phyloP scores from a whole-genome alignment of 208 protist species.

The Trypanosoma congolense region DNA sequence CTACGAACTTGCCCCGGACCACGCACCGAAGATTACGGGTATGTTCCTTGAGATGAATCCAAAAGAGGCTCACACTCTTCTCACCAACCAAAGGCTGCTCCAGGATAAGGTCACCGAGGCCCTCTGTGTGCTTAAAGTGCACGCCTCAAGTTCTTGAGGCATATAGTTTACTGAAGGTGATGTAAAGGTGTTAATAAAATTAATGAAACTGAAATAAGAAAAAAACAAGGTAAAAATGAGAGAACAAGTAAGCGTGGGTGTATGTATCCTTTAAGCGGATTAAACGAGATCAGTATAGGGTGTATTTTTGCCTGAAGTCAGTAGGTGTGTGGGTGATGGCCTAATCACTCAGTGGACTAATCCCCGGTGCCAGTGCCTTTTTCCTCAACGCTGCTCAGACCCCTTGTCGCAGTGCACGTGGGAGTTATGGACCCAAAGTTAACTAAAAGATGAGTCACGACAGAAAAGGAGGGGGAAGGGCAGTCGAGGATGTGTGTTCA shows the following conservation, averaged over 20 bases:
- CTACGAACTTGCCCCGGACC: conserved; percentile 75
- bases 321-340: not conserved
- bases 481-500: no score
- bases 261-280: not conserved
- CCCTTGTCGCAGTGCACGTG: no score
- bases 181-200: not conserved
- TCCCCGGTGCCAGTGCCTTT: no score
- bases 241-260: not conserved
- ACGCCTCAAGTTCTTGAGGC: conserved; percentile 23
- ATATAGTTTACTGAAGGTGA: no score
- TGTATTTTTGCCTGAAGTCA: not conserved
- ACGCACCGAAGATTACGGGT: conserved; percentile 85
- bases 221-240: not conserved
- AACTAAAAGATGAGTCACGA: no score
- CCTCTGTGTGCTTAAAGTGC: conserved; percentile 65
- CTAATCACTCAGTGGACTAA: no score
- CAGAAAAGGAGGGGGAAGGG: no score
- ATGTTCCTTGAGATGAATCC: conserved; percentile 86
- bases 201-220: not conserved
- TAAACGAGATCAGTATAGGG: not conserved
- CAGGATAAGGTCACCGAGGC: conserved; percentile 76
- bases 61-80: conserved; percentile 64
- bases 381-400: no score
- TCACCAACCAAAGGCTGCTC: conserved; percentile 62
- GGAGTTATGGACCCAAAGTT: no score